Evolutionary conservation across 2,329 filamentous ascomycete genomes (phyloP).

Genomic region (Rhynchosporium agropyri): DNA sequence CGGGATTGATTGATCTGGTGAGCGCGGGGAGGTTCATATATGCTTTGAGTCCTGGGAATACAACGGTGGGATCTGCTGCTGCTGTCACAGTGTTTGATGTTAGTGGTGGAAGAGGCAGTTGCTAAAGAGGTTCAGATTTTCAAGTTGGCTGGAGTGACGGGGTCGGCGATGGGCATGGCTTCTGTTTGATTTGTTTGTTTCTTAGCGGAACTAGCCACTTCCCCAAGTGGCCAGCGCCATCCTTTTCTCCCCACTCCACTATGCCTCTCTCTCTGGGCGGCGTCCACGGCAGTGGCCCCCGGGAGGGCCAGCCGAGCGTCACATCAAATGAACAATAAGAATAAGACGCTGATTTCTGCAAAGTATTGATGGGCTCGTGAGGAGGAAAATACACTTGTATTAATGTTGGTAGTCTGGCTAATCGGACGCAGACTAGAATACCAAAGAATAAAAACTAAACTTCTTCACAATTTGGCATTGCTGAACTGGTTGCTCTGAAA

Average conservation of each 20-base stretch:
- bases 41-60: slow-evolving; percentile 47
- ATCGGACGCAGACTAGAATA: too few relatives aligned
- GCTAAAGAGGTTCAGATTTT: slow-evolving; percentile 44
- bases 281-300: too few relatives aligned
- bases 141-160: slow-evolving; percentile 34
- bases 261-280: too few relatives aligned
- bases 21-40: slow-evolving; percentile 59
- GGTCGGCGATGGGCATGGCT: slow-evolving; percentile 34
- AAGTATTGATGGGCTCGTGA: background rate
- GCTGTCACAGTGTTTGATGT: slow-evolving; percentile 48
- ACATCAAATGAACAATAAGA: too few relatives aligned
- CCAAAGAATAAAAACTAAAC: too few relatives aligned
- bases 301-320: too few relatives aligned
- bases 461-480: too few relatives aligned
- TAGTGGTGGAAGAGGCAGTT: slow-evolving; percentile 36
- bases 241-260: too few relatives aligned
- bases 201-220: too few relatives aligned
- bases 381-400: background rate
- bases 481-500: too few relatives aligned
- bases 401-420: background rate
- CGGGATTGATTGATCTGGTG: slow-evolving; percentile 58
- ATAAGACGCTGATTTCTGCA: too few relatives aligned
- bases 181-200: background rate
- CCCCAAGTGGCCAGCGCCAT: too few relatives aligned
- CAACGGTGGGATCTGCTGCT: slow-evolving; percentile 36